phyloP scores from a whole-genome alignment of 164 flowering plant species.

The Cinnamomum chago region DNA sequence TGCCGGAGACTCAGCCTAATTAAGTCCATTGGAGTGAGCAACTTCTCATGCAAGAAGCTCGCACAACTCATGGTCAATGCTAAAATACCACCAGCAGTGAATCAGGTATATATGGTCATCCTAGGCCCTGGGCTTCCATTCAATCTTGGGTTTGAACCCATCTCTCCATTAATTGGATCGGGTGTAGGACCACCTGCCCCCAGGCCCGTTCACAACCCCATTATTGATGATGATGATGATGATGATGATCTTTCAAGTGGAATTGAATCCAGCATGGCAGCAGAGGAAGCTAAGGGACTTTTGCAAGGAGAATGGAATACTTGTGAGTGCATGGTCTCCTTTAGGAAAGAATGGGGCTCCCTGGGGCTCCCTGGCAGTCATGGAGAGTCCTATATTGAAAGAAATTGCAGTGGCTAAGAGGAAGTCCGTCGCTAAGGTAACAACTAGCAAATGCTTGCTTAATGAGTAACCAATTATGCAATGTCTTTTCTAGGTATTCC shows the following conservation, averaged over 20 bases:
- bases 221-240: too few species aligned
- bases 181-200: not conserved
- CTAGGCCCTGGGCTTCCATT: not conserved
- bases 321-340: conserved; percentile 29
- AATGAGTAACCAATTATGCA: too few species aligned
- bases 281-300: conserved; percentile 22
- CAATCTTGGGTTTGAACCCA: not conserved
- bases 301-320: conserved; percentile 21
- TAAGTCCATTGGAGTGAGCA: conserved; percentile 25
- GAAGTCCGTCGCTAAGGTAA: conserved; percentile 29
- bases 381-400: conserved; percentile 20
- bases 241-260: conserved; percentile 13
- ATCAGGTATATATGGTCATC: conserved; percentile 21
- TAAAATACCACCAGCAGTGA: conserved; percentile 28
- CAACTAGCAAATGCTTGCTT: not conserved
- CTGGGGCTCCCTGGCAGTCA: conserved; percentile 21
- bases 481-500: too few species aligned
- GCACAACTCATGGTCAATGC: conserved; percentile 19
- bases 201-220: not conserved
- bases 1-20: conserved; percentile 20
- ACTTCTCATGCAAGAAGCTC: conserved; percentile 9
- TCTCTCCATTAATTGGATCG: not conserved
- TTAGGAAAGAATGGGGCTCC: conserved; percentile 19
- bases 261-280: conserved; percentile 30
- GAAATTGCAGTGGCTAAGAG: conserved; percentile 26